Evolutionary conservation across 164 flowering plant genomes (phyloP), one percentile per base, ranked within the genome.

Genomic region (Protea cynaroides): DNA sequence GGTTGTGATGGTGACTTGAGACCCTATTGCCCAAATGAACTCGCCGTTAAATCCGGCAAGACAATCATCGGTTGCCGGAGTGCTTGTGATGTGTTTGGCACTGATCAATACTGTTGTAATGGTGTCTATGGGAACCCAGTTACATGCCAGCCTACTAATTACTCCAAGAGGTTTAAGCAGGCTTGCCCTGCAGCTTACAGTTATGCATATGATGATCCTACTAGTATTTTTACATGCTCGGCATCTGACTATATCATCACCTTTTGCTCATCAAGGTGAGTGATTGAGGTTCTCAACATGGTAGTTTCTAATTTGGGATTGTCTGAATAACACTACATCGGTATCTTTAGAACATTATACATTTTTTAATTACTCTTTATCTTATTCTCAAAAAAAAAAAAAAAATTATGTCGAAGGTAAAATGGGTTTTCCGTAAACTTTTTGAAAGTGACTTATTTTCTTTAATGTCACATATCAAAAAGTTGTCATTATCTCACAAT

Each of bases 201-300:
- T 63, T 94, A 87, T 61, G 99, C 99, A 0, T 91, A 87, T 54
- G 97, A 94, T 69, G 97, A 94, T 69, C 96, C 96, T 0, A 74
- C 83, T 40, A 89, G 97, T 53, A 80, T 94, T 34, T 75, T 84
- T 18, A 94, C 97, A 0, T 94, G 99, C 71, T 43, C 85, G 0
- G 86, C 80, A 0, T 47, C 95, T 0, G 99, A 94, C 56, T 94
- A 91, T 46, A 56, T 84, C 9, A 38, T 94, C 63, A 59, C 86
- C 22, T 94, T 89, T 75, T 94, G 99, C 78, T 70, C 88, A 0
- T 34, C 79, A 63, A 83, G 95, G 98, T 90, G 14, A 17, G 74
- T 72, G 14, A 46, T 4, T 47, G 7, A 43, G 12, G 29, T 40
- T 38, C n/a, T 10, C 14, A 47, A 29, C 21, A 1, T 21, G 59